Conservation (phyloP, 352 stramenopile genomes). For the Plasmopara halstedii region DNA sequence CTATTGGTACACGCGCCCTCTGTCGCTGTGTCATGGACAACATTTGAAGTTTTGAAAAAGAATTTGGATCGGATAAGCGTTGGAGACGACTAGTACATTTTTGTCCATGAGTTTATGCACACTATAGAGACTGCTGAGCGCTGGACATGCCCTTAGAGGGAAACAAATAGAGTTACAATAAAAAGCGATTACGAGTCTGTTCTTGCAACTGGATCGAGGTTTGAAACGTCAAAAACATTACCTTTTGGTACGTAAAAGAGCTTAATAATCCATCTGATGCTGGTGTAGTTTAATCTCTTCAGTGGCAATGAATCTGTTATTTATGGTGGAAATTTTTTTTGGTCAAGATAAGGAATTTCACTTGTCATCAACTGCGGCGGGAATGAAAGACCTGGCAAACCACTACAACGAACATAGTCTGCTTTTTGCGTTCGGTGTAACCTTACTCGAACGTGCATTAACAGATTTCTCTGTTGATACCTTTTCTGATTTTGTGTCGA, state of each 20-base stretch:
- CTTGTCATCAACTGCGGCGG: no score
- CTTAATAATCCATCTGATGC: background rate
- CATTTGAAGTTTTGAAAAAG: conserved; percentile 96
- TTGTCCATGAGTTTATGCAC: conserved; percentile 15
- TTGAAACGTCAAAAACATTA: background rate
- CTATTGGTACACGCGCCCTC: conserved; percentile 94
- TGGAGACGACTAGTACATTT: conserved; percentile 19
- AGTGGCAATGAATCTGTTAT: background rate
- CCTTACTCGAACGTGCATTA: no score
- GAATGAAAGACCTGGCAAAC: no score
- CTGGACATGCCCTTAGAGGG: conserved; percentile 11
- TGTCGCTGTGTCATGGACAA: conserved; percentile 98
- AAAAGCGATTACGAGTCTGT: conserved; percentile 17
- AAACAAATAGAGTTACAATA: conserved; percentile 36
- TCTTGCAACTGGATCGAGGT: conserved; percentile 12
- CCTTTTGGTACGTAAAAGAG: conserved; percentile 7
- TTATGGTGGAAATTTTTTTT: conserved; percentile 17
- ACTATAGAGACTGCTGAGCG: conserved; percentile 5
- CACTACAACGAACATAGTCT: no score
- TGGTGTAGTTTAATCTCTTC: conserved; percentile 19
- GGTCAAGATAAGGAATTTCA: no score
- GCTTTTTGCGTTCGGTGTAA: no score
- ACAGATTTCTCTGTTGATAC: no score
- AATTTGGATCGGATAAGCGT: conserved; percentile 47
- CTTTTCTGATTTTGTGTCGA: no score